Evolutionary conservation across 495 filamentous ascomycete species (phyloP), one percentile per base, ranked within the genome.

Genomic region (Parathielavia appendiculata): DNA sequence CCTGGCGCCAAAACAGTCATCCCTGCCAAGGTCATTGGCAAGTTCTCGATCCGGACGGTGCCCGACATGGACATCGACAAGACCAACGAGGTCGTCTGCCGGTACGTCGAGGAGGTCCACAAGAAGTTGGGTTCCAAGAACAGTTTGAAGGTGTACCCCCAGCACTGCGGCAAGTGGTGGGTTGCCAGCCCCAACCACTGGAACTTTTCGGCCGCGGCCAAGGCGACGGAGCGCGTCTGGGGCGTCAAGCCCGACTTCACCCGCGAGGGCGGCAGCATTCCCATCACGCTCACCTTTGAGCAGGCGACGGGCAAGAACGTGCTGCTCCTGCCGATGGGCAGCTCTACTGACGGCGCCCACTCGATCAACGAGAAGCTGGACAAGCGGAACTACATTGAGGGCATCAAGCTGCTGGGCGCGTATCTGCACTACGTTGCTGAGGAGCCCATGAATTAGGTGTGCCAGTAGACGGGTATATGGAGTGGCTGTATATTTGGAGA

Each of bases 271-370:
- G 93, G 93, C 63, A 91, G 90, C 73, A 98, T 98, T 66, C 93
- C 93, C 0, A 89, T 99, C 35, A 97, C 93, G 11, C 76, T 99
- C 69, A 97, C 91, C 9, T 97, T 99, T 69, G 92, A 99, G 78
- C 84, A 97, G 76, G 90, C 92, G 19, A 96, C 92, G n/a, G 89
- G 90, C 60, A 99, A 99, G 83, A 99, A 97, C 70, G 92, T 97
- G 41, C 73, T 99, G 57, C 78, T 99, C 56, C 72, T 99, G 54
- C 93, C 93, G 10, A 97, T 99, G 92, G 93, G 93, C 19, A 95
- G 88, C 73, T 91, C 87, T 11, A 97, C 93, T 20, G 93, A 99
- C 77, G 92, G 88, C 50, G 93, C 93, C 23, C 93, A 99, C 75
- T 92, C 88, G 35, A 88, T 96, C 71, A 99, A 99, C 70, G 93